Base-by-base conservation (phyloP, 352 stramenopile species). In the Globisporangium nodosum region DNA sequence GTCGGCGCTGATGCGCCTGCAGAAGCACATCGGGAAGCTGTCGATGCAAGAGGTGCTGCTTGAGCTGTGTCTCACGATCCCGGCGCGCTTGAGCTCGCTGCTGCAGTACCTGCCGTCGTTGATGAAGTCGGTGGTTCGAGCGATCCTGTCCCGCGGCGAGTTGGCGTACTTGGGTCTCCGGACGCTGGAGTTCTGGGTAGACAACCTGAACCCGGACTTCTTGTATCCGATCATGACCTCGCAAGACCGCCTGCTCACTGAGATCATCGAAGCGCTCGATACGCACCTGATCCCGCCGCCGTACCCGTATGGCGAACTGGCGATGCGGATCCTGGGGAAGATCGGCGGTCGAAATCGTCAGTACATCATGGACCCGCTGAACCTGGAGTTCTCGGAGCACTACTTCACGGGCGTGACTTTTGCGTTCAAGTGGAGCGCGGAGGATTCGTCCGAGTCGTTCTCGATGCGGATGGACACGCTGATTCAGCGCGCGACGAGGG, bases 101-200 rank as follows among this genome's bases (percentile, higher is more conserved):
- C 71, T 99, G n/a, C 97, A 98, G 39, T 98, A 99, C 63, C 71
- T 99, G 30, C 96, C 97, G 42, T 93, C 98, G 27, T 75, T 99
- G 21, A 89, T 99, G 72, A 88, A 96, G 59, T 90, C 98, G 4
- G 96, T 99, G 42, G 87, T 98, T 45, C 83, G 85, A 42, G 95
- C 96, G 9, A 93, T 99, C 12, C 60, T 97, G 58, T 97, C 91
- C 15, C 85, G 94, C 1, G 96, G 94, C 16, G 96, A 99, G 70
- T 74, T 99, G 3, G 87, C 96, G 13, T 98, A 98, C 58, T 76
- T 99, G 40, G 96, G 91, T 37, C 70, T 99, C 33, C 81, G 92
- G 6, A 98, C 93, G 24, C 78, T 99, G 2, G 97, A 99, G 74
- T 99, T 99, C 69, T 99, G 96, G 97, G 90, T 99, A 8, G 97